Evolutionary conservation across 176 grass and related monocot genomes (phyloP).

Genomic region (Rhipidocladum racemiflorum): DNA sequence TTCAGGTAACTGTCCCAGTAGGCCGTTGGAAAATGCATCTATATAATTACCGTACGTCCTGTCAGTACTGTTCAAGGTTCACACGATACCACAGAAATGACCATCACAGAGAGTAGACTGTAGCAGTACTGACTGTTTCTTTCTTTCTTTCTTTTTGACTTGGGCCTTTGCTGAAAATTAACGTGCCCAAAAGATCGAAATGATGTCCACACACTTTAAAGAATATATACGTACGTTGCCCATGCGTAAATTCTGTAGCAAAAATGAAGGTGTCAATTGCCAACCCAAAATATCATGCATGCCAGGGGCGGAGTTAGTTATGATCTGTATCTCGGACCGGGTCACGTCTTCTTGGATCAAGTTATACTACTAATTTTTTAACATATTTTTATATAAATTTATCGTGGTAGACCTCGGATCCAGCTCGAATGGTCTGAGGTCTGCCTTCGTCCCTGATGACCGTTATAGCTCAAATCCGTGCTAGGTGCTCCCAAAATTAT

Average conservation of each 20-base stretch:
- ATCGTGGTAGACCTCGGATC: no score
- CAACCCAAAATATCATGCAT: no score
- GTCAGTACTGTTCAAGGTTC: background rate
- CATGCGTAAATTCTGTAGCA: background rate
- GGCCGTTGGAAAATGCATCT: background rate
- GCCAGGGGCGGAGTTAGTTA: no score
- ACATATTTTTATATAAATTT: no score
- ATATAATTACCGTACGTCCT: background rate
- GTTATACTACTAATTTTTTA: no score
- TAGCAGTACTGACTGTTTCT: background rate
- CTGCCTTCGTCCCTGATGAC: no score
- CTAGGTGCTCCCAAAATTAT: no score
- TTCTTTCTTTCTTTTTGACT: background rate
- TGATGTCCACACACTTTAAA: background rate
- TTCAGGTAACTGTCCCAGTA: background rate
- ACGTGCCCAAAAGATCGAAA: background rate
- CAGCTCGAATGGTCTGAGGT: no score
- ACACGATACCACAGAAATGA: no score
- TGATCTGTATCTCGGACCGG: no score
- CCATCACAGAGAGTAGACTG: background rate
- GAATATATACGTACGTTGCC: background rate
- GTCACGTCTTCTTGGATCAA: no score
- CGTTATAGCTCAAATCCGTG: no score
- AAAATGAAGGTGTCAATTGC: background rate
- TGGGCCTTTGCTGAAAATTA: background rate